Base-by-base conservation (phyloP, 257 asterid species). In the Knoxia roxburghii region DNA sequence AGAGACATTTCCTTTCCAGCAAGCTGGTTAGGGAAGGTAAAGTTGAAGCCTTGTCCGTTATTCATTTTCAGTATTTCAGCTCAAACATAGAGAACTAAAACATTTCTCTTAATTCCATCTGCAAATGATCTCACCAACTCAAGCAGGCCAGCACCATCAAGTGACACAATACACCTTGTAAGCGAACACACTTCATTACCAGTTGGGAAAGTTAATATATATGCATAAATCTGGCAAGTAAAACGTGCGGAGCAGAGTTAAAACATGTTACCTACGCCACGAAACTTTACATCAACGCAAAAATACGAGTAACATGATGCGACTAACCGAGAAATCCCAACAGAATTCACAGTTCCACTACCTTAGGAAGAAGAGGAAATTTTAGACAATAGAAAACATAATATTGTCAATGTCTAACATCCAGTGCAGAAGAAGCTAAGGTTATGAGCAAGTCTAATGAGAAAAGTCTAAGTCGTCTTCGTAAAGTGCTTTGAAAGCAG, bases 401-500 rank as follows among this genome's bases (percentile, higher is more conserved):
- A 53, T 40, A 50, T 50, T 33, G 41, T 43, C 71, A 52, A 37
- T 17, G 3, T 18, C 62, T 24, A 29, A 61, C 24, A 30, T 17
- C 57, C 50, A 27, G 41, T 39, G 37, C 62, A 50, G 32, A 35
- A 61, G 32, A 50, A 17, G 54, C 2, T 12, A 1, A 64, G 33
- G 10, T 45, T 8, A 23, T 69, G 58, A 11, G 50, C 30, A 61
- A 48, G 27, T 24, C 62, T 50, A 61, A 50, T 39, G 62, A 67
- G 61, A 30, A 20, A 56, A 59, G 73, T n/a, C 75, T 68, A 81
- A 40, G 82, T 32, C 24, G 80, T 52, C 76, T 84, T 84, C 0
- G 74, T 81, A 40, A 87, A 87, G 70, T 87, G 95, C 62, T 43
- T 61, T 33, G 88, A 53, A 56, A 86, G 70, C 75, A 84, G 67